Evolutionary conservation across 352 stramenopile species (phyloP).

Genomic region (Phytophthora constricta): DNA sequence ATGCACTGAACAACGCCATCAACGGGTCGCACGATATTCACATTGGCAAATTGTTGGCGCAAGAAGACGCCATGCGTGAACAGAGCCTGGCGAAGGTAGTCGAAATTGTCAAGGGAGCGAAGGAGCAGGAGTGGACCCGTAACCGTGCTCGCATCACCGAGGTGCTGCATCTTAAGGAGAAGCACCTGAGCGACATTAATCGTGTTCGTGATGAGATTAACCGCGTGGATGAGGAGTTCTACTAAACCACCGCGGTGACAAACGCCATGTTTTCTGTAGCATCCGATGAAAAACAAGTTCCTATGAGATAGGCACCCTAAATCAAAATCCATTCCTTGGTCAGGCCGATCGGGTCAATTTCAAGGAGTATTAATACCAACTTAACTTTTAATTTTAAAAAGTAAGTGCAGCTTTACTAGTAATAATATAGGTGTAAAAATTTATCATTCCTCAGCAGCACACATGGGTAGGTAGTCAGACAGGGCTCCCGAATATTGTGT

Average conservation of each 20-base stretch:
- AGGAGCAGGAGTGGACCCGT: conserved; percentile 74
- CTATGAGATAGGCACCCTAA: too few relatives aligned
- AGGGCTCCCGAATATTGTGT: too few relatives aligned
- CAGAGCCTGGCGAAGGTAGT: conserved; percentile 79
- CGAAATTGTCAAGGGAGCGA: conserved; percentile 63
- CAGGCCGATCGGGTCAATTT: too few relatives aligned
- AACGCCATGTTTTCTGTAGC: too few relatives aligned
- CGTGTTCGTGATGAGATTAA: conserved; percentile 78
- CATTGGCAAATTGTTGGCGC: conserved; percentile 87
- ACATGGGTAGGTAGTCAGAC: too few relatives aligned
- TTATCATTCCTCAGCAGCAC: too few relatives aligned
- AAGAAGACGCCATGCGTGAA: conserved; percentile 87
- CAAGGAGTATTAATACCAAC: too few relatives aligned
- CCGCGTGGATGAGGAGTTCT: conserved; percentile 82
- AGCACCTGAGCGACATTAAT: conserved; percentile 66
- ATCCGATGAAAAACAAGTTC: too few relatives aligned
- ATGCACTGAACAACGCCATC: conserved; percentile 88
- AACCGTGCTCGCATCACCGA: conserved; percentile 79
- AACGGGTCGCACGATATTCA: conserved; percentile 93
- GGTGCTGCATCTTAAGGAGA: conserved; percentile 79
- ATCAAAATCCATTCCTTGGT: too few relatives aligned
- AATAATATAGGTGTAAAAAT: too few relatives aligned
- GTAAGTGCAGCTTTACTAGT: too few relatives aligned
- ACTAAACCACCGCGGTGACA: conserved; percentile 27
- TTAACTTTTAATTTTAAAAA: too few relatives aligned